Percentiles rank a stretch among this genome's conserved stretches.
Evolutionary conservation across 1,284 basidiomycete species (phyloP).

Genomic region (Ganoderma leucocontextum): DNA sequence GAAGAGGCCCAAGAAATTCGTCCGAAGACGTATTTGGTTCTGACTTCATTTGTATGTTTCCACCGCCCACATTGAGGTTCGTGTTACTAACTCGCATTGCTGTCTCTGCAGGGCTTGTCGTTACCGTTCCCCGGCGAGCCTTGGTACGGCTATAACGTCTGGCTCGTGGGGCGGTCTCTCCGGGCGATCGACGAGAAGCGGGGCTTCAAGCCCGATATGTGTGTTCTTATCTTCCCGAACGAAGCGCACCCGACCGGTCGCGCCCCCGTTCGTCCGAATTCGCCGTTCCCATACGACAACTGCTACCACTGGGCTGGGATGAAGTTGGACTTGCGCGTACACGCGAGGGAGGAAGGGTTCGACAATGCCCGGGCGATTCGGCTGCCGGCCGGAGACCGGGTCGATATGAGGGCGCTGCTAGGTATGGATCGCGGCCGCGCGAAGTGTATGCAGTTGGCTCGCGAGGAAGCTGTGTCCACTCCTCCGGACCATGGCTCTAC

Average conservation of each 20-base stretch:
- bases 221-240: constrained; percentile 11
- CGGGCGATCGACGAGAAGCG: background rate
- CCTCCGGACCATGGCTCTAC: background rate
- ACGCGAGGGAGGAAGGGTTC: background rate
- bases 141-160: background rate
- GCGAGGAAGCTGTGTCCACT: background rate
- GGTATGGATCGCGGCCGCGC: background rate
- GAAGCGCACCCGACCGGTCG: constrained; percentile 6
- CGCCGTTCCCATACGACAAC: constrained; percentile 10
- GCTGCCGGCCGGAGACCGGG: background rate
- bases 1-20: background rate
- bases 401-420: background rate
- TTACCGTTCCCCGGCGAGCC: background rate
- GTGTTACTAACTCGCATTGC: background rate
- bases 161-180: background rate
- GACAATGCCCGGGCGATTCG: background rate
- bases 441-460: background rate
- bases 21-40: background rate
- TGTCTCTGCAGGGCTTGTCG: background rate
- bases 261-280: background rate
- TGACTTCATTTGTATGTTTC: background rate
- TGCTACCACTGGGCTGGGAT: constrained; percentile 9
- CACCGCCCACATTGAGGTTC: no score
- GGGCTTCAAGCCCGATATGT: constrained; percentile 5
- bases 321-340: background rate